Base-by-base conservation (phyloP, 2,329 filamentous ascomycete species). In the Scytalidium sp. region DNA sequence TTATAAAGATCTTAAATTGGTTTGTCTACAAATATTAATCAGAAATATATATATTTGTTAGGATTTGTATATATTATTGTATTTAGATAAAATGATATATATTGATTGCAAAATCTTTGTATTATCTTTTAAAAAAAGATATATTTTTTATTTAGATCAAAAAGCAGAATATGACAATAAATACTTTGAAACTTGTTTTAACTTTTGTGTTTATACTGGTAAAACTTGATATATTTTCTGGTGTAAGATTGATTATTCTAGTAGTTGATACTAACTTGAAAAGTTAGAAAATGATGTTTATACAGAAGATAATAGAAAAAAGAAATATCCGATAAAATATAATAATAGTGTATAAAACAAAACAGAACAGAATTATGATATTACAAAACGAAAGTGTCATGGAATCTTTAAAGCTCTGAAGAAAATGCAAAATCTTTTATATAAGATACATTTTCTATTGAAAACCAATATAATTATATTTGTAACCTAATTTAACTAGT, bases 381-480 rank as follows among this genome's bases (percentile, higher is more conserved):
- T 41, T 7, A 49, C 41, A 4, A 49, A 49, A 22, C 4, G 41
- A 11, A 41, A 49, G 19, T 49, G 46, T 19, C 36, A 27, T 25
- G 46, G 40, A 22, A 32, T 49, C 19, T 11, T 49, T 11, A 49
- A 49, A 36, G 21, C 23, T 3, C 25, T 49, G 8, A 49, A 49
- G 27, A 47, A 47, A 23, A 10, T 19, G 9, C 36, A 22, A 19
- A 15, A 3, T 8, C 20, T 15, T 15, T 13, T 49, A 7, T 29
- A 27, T 22, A 41, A 41, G 39, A 20, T 49, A 17, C 46, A 44
- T 23, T 49, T 49, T 49, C 22, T 44, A 20, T 23, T 49, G 11
- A 10, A 49, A 40, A 45, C 41, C 6, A 19, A 49, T 23, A 19
- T 23, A 21, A 27, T 13, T 17, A 23, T 47, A 5, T 17, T 47